These are phyloP conservation scores for Leishmania tropica DNA, from an alignment of 208 protist species.

Conservation along the genomic window DNA sequence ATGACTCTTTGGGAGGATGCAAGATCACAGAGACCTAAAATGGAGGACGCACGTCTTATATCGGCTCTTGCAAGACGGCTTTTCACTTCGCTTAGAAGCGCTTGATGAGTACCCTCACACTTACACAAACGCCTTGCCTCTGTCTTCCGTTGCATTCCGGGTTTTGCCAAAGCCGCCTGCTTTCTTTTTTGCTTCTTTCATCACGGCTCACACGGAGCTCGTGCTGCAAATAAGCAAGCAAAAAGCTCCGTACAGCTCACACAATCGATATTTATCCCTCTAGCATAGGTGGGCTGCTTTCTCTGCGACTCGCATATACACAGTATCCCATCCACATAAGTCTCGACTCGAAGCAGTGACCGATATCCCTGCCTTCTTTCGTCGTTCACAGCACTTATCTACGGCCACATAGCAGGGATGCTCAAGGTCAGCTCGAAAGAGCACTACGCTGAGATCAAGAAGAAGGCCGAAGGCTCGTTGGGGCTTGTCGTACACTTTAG, in stretches of 20 bases:
- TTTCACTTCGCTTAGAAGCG: background rate
- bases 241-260: background rate
- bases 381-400: background rate
- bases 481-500: conserved; percentile 90
- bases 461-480: conserved; percentile 36
- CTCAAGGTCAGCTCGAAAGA: conserved; percentile 39
- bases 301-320: conserved; percentile 1
- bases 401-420: conserved; percentile 22
- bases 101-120: background rate
- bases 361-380: background rate
- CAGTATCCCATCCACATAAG: background rate
- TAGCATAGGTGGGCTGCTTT: conserved; percentile 1
- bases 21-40: background rate
- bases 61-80: background rate
- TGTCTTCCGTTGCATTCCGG: background rate
- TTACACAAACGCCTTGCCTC: background rate
- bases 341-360: background rate
- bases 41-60: no score
- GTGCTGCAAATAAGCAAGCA: background rate
- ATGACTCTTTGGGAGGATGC: background rate
- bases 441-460: conserved; percentile 62
- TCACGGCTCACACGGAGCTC: background rate
- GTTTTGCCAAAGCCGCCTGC: background rate
- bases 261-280: conserved; percentile 1
- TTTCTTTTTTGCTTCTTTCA: conserved; percentile 1